These are phyloP conservation scores for Tephrocybe sp. DNA, from an alignment of 768 basidiomycete species.

Conservation along the genomic window DNA sequence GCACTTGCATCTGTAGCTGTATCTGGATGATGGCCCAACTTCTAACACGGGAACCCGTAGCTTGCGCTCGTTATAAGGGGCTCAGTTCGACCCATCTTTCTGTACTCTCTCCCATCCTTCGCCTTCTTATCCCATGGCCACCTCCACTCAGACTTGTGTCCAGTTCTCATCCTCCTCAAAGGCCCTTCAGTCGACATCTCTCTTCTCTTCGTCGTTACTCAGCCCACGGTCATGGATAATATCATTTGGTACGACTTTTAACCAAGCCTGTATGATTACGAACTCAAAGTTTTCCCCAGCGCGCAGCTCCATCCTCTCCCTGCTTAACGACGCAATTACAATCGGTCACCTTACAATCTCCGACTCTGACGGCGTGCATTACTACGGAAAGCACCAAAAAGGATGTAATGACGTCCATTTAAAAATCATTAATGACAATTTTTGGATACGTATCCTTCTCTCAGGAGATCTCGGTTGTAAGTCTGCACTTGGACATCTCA, in stretches of 20 bases:
- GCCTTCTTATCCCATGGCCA: constrained; percentile 30
- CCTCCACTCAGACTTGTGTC: constrained; percentile 36
- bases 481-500: constrained; percentile 18
- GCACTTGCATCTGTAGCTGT: constrained; percentile 22
- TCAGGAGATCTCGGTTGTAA: constrained; percentile 68
- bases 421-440: constrained; percentile 55
- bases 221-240: constrained; percentile 48
- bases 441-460: constrained; percentile 68
- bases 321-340: constrained; percentile 55
- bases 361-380: constrained; percentile 56
- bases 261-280: not conserved
- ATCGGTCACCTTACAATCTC: constrained; percentile 59
- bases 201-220: constrained; percentile 41
- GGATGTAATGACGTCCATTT: constrained; percentile 61
- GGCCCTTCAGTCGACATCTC: constrained; percentile 39
- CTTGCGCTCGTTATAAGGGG: constrained; percentile 25
- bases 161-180: constrained; percentile 42
- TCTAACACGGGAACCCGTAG: constrained; percentile 31
- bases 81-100: constrained; percentile 24
- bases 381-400: constrained; percentile 57
- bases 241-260: constrained; percentile 42
- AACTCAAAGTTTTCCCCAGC: constrained; percentile 33
- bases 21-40: constrained; percentile 13
- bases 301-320: constrained; percentile 55
- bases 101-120: constrained; percentile 24